A percentile compares a stretch with the other conserved stretches of the same genome.
phyloP scores from a whole-genome alignment of 495 filamentous ascomycete genomes.

The Aspergillus sclerotioniger region DNA sequence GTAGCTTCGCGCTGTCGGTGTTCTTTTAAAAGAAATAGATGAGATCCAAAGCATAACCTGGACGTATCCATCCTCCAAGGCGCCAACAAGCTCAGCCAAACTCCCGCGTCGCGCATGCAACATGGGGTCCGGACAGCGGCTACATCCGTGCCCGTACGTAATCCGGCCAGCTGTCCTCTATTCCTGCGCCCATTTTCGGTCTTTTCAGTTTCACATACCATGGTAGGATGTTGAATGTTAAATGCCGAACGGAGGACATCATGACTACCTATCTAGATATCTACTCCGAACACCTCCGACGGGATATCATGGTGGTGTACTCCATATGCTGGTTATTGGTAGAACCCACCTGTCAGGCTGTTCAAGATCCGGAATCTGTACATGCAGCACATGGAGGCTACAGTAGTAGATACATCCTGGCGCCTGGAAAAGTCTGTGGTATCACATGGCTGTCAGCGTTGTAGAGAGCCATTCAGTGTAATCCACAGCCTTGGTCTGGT shows the following conservation, averaged over 20 bases:
- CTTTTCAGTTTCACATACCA: slow-evolving; percentile 10
- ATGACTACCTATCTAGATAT: neutral
- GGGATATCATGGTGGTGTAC: too few relatives aligned
- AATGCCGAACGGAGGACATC: neutral
- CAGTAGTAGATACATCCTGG: neutral
- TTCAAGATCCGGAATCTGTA: neutral
- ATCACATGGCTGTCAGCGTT: slow-evolving; percentile 3
- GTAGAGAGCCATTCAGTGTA: neutral
- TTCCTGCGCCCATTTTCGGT: neutral
- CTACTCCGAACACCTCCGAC: neutral
- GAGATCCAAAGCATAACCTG: neutral
- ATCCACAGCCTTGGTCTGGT: neutral
- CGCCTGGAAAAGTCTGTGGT: slow-evolving; percentile 4
- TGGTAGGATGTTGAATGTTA: slow-evolving; percentile 31
- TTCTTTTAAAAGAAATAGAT: slow-evolving; percentile 2
- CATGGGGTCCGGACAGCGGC: neutral
- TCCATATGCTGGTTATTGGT: too few relatives aligned
- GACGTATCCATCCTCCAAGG: neutral
- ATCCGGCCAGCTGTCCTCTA: slow-evolving; percentile 9
- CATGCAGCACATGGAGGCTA: neutral
- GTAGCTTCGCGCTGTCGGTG: slow-evolving; percentile 1
- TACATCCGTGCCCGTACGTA: slow-evolving; percentile 2
- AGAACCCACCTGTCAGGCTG: too few relatives aligned
- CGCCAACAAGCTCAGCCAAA: neutral
- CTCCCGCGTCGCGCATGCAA: neutral